Evolutionary conservation across 2,329 filamentous ascomycete species (phyloP), one percentile per base, ranked within the genome.

Genomic region (Ophiostoma perfectum): DNA sequence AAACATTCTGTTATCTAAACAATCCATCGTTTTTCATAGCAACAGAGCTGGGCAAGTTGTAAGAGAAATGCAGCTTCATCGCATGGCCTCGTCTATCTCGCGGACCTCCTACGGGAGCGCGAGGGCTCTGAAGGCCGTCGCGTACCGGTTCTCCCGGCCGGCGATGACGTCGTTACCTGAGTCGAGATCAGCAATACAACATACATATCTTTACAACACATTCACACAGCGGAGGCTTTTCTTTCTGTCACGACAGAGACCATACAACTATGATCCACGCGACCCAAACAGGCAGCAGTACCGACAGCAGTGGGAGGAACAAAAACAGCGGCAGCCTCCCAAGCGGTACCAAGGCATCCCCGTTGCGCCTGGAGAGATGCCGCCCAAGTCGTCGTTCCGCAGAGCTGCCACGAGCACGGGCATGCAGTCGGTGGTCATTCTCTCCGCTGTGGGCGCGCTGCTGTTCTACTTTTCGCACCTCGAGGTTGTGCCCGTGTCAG

Each of bases 401-500:
- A 41, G 69, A n/a, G 66, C 68, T 58, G 67, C 68, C 4, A 64
- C 67, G 18, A 6, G 70, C 69, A 77, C 77, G 38, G 76, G 73
- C 66, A 80, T 80, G 62, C 77, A 78, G 68, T 73, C 78, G 41
- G 76, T 84, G 14, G 75, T 82, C 16, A 71, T 79, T 0, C 70
- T 79, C 14, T 79, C 80, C 41, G 75, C 80, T 16, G 73, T 77
- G n/a, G 80, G 78, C 60, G 84, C 83, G 4, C 74, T 81, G 1
- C 75, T 75, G 8, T 87, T 92, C 75, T 93, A 92, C 79, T 80
- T 87, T 68, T 82, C 79, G 75, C 89, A 93, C 75, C 80, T 91
- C 58, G 88, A 94, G 76, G 84, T 84, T 44, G 90, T 93, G 14
- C 90, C 90, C 1, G 84, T 92, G 6, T 90, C 87, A 5, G 88